Conservation (phyloP, 2,329 filamentous ascomycete genomes). For the Dendryphion nanum region DNA sequence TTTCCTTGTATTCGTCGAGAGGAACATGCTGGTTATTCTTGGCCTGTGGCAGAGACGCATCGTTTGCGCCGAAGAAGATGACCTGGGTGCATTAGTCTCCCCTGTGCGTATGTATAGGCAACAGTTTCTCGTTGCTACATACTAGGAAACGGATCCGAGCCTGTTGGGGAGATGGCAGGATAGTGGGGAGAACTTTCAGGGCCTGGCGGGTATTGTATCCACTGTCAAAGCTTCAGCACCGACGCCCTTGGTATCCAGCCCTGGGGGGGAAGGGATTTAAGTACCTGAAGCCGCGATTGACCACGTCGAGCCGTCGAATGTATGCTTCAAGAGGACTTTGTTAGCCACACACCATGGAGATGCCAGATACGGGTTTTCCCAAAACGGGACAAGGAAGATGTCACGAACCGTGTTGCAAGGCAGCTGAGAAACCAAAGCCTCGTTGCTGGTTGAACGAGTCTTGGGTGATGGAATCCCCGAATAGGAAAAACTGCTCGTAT, state of each 20-base stretch:
- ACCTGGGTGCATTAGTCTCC: slow-evolving; percentile 49
- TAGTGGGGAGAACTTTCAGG: slow-evolving; percentile 64
- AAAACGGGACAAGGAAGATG: not conserved
- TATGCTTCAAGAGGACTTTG: slow-evolving; percentile 63
- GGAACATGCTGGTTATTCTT: slow-evolving; percentile 71
- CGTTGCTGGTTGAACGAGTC: slow-evolving; percentile 58
- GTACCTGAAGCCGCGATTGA: slow-evolving; percentile 79
- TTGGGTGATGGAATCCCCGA: slow-evolving; percentile 89
- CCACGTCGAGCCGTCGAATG: slow-evolving; percentile 74
- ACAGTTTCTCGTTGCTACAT: slow-evolving; percentile 4
- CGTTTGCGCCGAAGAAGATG: slow-evolving; percentile 87
- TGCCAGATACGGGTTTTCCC: not conserved
- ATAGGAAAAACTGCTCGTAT: slow-evolving; percentile 61
- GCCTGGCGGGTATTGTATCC: slow-evolving; percentile 83
- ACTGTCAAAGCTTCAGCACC: slow-evolving; percentile 39
- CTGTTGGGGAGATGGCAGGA: slow-evolving; percentile 66
- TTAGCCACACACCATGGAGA: not conserved
- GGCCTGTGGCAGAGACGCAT: slow-evolving; percentile 67
- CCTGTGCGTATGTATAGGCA: not conserved
- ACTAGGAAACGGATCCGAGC: slow-evolving; percentile 68
- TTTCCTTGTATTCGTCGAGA: slow-evolving; percentile 70
- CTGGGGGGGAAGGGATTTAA: too few relatives aligned
- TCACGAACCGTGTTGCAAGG: slow-evolving; percentile 66
- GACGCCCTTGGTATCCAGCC: too few relatives aligned
- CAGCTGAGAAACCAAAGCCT: slow-evolving; percentile 73